Base-by-base conservation (phyloP, 805 yeast species). In the Kodamaea restingae region DNA sequence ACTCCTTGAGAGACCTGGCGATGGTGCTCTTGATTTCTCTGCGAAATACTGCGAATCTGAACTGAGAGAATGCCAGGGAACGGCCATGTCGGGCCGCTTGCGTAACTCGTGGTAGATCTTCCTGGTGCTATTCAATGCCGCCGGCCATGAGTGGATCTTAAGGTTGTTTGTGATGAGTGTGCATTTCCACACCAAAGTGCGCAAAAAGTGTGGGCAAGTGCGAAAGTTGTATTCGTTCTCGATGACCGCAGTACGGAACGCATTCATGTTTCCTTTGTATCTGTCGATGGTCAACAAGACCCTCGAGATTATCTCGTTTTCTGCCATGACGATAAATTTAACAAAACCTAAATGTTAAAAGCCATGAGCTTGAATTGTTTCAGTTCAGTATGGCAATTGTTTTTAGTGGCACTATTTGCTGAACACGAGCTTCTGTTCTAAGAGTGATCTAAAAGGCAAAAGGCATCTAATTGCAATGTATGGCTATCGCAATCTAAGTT, bases 131-230 rank as follows among this genome's bases (percentile, higher is more conserved):
- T 42, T 41, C n/a, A 68, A 51, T 34, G 51, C 48, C 7, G 47
- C 40, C 8, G 49, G 55, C 73, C 73, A 68, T 4, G 43, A 35
- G 24, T 55, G 59, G 32, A 65, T 59, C 39, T 61, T 58, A 31
- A 67, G 53, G 26, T 57, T 55, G 21, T 65, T 65, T 11, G 70
- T 63, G 24, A 68, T 60, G 15, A 61, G 52, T 32, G 63, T 54
- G 11, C 52, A 39, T 43, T 67, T 68, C 73, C 73, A 68, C 7
- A 67, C 40, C 27, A 68, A 52, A 7, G 63, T 46, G 4, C 73
- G 50, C 2, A 60, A 42, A 45, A 59, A 67, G 42, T 49, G 32
- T 21, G 48, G 42, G 18, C 45, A 33, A 10, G 42, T 42, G 21
- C 32, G 32, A 8, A 59, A 51, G 21, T 46, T 46, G 49, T 64